These are phyloP conservation scores for Curvularia spicifera DNA, from an alignment of 2,329 filamentous ascomycete genomes.

Conservation along the genomic window DNA sequence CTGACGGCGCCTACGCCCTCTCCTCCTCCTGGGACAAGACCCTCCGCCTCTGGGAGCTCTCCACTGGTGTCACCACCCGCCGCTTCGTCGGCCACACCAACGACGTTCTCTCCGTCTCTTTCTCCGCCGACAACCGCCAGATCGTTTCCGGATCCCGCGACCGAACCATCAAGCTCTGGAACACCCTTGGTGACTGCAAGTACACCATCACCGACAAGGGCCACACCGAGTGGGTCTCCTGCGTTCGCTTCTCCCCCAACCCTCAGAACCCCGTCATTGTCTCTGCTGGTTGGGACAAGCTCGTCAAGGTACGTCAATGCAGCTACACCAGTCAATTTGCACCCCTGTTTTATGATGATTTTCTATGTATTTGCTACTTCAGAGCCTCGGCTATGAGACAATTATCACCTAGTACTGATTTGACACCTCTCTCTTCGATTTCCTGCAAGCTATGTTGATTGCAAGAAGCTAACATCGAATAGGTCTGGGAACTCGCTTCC, in stretches of 20 bases:
- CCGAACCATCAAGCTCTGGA: conserved; percentile 99
- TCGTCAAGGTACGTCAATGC: conserved; percentile 87
- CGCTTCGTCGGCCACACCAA: conserved; percentile 99
- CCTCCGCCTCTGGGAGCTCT: conserved; percentile 98
- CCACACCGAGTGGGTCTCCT: conserved; percentile 99
- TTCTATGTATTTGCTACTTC: conserved; percentile 99
- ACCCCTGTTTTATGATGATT: conserved; percentile 78
- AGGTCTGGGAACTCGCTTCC: conserved; percentile 99
- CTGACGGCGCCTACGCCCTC: conserved; percentile 97
- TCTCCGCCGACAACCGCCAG: conserved; percentile 99
- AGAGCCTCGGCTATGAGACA: conserved; percentile 99
- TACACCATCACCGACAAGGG: conserved; percentile 99
- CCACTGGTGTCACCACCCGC: conserved; percentile 94
- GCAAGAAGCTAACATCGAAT: conserved; percentile 36
- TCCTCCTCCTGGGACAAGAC: conserved; percentile 99
- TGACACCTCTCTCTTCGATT: conserved; percentile 17
- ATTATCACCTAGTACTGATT: conserved; percentile 89
- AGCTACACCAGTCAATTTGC: neutral
- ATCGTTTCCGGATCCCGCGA: conserved; percentile 99
- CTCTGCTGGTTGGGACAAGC: conserved; percentile 98
- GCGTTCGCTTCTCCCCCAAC: conserved; percentile 99
- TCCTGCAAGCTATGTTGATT: conserved; percentile 1
- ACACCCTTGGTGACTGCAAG: conserved; percentile 99
- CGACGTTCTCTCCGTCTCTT: conserved; percentile 99
- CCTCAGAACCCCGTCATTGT: conserved; percentile 99